Evolutionary conservation across 2,329 filamentous ascomycete genomes (phyloP), one percentile per base, ranked within the genome.

Genomic region (Phaeosphaeriaceae sp.): DNA sequence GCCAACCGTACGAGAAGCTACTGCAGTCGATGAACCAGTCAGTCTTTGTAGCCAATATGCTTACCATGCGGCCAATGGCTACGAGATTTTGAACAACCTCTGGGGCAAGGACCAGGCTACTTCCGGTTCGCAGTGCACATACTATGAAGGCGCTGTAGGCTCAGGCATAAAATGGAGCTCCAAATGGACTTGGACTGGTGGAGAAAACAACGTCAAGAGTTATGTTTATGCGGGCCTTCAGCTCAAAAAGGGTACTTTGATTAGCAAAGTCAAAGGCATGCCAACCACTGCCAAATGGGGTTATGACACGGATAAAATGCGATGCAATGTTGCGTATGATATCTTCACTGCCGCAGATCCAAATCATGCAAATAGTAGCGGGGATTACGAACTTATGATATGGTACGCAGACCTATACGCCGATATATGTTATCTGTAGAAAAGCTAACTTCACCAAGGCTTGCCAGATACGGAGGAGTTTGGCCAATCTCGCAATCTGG

Each of bases 401-500:
- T 60, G 58, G 58, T 58, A 34, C 41, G 48, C 46, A 6, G 15
- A 6, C 6, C 38, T 29, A 4, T 29, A n/a, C n/a, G n/a, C n/a
- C n/a, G n/a, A n/a, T n/a, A n/a, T n/a, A 11, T 12, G 20, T 18
- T 15, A 29, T 21, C n/a, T 18, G n/a, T 7, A 11, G 17, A 5
- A 23, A 21, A 29, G 21, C 15, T 30, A 18, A 40, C 6, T 29
- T 13, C 5, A 18, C 23, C 15, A 39, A 56, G 84, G 83, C 74
- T 84, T 37, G 81, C 75, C 2, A 79, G 80, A 38, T 67, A 82
- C 40, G 81, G 79, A 30, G 76, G 77, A 33, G 81, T 80, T 15
- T 38, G 21, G 20, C 43, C 43, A 23, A 46, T 45, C 11, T 32
- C 28, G 2, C 39, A 42, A 16, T 17, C 11, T n/a, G 28, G 43